Evolutionary conservation across 768 basidiomycete species (phyloP).

Genomic region (Ramaria sp.): DNA sequence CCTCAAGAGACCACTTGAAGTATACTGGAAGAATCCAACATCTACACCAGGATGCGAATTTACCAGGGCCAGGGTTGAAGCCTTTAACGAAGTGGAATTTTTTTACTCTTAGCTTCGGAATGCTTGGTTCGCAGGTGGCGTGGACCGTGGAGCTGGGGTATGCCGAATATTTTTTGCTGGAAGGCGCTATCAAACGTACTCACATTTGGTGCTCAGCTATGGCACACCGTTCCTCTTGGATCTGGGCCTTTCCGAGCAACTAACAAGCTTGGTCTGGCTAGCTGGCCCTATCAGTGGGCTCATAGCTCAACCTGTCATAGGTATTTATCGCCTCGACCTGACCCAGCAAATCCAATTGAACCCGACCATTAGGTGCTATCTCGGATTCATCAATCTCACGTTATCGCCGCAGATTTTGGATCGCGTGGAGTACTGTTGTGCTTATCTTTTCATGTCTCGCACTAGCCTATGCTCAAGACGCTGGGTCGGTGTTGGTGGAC

Average conservation of each 20-base stretch:
- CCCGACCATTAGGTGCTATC: slow-evolving; percentile 57
- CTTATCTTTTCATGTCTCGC: slow-evolving; percentile 68
- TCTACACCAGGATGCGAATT: neutral
- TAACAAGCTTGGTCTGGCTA: slow-evolving; percentile 92
- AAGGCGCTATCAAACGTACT: slow-evolving; percentile 5
- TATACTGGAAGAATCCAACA: neutral
- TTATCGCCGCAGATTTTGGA: slow-evolving; percentile 88
- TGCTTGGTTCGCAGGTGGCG: slow-evolving; percentile 90
- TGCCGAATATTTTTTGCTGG: slow-evolving; percentile 17
- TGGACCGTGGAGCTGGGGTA: slow-evolving; percentile 96
- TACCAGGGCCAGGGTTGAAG: neutral
- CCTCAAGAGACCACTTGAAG: neutral
- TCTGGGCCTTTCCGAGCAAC: slow-evolving; percentile 72
- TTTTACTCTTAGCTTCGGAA: slow-evolving; percentile 76
- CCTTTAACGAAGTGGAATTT: slow-evolving; percentile 45
- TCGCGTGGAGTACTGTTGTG: slow-evolving; percentile 75
- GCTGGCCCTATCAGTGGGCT: slow-evolving; percentile 93
- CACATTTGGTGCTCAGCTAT: slow-evolving; percentile 43
- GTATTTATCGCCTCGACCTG: slow-evolving; percentile 29
- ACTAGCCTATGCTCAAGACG: slow-evolving; percentile 71
- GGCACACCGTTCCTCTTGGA: slow-evolving; percentile 88
- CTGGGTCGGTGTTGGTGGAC: slow-evolving; percentile 70
- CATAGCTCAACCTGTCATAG: slow-evolving; percentile 94
- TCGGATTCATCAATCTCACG: slow-evolving; percentile 89
- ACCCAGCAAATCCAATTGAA: slow-evolving; percentile 1